phyloP scores from a whole-genome alignment of 179 eudicot genomes.

The Gypsophila paniculata region DNA sequence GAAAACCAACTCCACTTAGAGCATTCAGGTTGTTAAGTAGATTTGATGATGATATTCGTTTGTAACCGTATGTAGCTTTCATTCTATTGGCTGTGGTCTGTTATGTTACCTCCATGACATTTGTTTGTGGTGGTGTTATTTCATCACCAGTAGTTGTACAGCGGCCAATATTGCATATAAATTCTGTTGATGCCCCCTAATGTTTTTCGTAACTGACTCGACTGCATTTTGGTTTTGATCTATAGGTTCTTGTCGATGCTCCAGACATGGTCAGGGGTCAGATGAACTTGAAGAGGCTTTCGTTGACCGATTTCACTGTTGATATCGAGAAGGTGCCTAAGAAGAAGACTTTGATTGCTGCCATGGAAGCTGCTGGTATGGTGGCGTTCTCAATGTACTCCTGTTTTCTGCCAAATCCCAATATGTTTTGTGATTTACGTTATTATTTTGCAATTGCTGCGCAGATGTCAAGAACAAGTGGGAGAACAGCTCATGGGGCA shows the following conservation, averaged over 20 bases:
- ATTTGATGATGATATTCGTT: too few relatives aligned
- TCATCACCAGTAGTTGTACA: not conserved
- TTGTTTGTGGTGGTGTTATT: not conserved
- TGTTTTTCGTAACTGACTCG: not conserved
- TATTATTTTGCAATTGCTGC: not conserved
- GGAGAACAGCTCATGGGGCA: slow-evolving; percentile 71
- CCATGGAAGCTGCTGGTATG: slow-evolving; percentile 65
- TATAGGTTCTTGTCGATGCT: slow-evolving; percentile 63
- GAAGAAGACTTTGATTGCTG: slow-evolving; percentile 47
- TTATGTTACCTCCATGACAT: too few relatives aligned
- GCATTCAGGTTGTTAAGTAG: too few relatives aligned
- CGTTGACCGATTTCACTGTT: slow-evolving; percentile 53
- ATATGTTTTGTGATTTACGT: not conserved
- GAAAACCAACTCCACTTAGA: too few relatives aligned
- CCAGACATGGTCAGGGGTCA: slow-evolving; percentile 67
- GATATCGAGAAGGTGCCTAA: slow-evolving; percentile 48
- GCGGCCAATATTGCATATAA: too few relatives aligned
- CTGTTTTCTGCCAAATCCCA: too few relatives aligned
- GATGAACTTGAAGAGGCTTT: slow-evolving; percentile 67
- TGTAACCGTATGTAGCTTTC: too few relatives aligned
- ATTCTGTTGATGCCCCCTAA: not conserved
- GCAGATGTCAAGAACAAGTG: slow-evolving; percentile 72
- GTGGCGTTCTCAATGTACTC: not conserved
- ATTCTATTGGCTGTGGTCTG: too few relatives aligned
- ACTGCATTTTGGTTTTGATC: not conserved